Percentiles rank a stretch among this genome's conserved stretches.
These are phyloP conservation scores for Herpetomonas tarakana DNA, from an alignment of 208 protist species.

Conservation along the genomic window DNA sequence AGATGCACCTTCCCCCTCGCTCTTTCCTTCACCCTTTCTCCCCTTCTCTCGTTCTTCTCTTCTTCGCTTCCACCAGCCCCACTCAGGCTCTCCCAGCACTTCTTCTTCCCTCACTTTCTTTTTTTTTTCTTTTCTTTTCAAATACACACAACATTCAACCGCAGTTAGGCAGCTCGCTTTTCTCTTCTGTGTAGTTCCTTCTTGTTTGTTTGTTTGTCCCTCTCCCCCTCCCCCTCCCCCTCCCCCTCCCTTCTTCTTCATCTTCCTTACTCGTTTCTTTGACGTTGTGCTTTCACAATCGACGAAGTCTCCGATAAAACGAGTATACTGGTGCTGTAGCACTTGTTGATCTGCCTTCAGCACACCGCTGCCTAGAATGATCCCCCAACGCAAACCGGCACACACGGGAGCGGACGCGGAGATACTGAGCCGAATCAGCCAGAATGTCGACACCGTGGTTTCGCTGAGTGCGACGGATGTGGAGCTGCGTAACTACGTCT, in stretches of 20 bases:
- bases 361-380: no score
- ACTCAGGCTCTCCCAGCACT: not conserved
- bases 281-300: no score
- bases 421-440: constrained; percentile 46
- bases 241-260: constrained; percentile 4
- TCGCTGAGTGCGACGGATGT: constrained; percentile 50
- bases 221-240: not conserved
- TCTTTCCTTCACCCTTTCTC: constrained; percentile 10
- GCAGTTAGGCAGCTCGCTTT: no score
- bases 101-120: not conserved
- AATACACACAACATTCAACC: no score
- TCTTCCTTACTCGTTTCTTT: not conserved
- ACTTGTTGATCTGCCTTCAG: no score
- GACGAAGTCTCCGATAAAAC: no score
- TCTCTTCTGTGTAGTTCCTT: no score
- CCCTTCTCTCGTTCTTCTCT: constrained; percentile 9
- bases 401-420: constrained; percentile 34
- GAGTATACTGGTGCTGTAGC: no score
- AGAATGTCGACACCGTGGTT: constrained; percentile 60
- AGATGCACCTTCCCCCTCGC: no score
- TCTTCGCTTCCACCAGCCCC: constrained; percentile 1
- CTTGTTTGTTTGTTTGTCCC: constrained; percentile 5
- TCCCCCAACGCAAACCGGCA: constrained; percentile 8
- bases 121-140: constrained; percentile 11
- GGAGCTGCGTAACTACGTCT: constrained; percentile 44